A percentile compares a stretch with the other conserved stretches of the same genome.
phyloP scores from a whole-genome alignment of 2,329 filamentous ascomycete species.

The Fusarium sp. region DNA sequence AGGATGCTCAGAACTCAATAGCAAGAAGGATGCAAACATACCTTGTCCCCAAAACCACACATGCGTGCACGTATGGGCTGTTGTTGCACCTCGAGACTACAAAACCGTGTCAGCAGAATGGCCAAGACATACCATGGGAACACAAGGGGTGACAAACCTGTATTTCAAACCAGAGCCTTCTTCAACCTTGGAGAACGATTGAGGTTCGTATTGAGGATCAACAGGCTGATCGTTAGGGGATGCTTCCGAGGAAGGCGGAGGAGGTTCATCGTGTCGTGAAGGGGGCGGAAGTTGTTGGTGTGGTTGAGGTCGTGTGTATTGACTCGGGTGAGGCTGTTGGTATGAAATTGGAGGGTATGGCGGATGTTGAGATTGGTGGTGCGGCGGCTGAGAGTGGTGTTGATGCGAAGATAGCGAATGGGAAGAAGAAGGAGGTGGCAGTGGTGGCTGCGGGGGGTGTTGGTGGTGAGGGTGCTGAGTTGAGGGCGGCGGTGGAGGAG shows the following conservation, averaged over 20 bases:
- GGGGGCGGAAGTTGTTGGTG: conserved; percentile 45
- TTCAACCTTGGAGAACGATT: conserved; percentile 54
- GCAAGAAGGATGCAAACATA: conserved; percentile 56
- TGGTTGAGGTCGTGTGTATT: conserved; percentile 43
- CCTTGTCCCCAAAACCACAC: conserved; percentile 99
- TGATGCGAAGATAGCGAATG: conserved; percentile 45
- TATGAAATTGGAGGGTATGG: conserved; percentile 41
- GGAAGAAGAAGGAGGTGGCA: conserved; percentile 27
- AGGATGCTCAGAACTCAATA: neutral
- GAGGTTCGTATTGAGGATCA: conserved; percentile 39
- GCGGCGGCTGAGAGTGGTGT: conserved; percentile 35
- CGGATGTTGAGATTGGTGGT: conserved; percentile 40
- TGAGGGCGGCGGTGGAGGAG: conserved; percentile 26
- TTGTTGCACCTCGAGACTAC: conserved; percentile 83
- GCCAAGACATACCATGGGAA: neutral
- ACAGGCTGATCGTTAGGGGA: conserved; percentile 36
- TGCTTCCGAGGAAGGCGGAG: conserved; percentile 32
- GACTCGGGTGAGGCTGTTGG: conserved; percentile 45
- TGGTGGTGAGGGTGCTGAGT: conserved; percentile 32
- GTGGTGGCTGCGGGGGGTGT: conserved; percentile 27
- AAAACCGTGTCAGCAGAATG: conserved; percentile 33
- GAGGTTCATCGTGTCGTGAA: conserved; percentile 45
- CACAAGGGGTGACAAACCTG: conserved; percentile 46
- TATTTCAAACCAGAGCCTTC: conserved; percentile 54
- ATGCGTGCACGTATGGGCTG: conserved; percentile 94